Base-by-base conservation (phyloP, 352 stramenopile genomes). In the Phytophthora brassicae region DNA sequence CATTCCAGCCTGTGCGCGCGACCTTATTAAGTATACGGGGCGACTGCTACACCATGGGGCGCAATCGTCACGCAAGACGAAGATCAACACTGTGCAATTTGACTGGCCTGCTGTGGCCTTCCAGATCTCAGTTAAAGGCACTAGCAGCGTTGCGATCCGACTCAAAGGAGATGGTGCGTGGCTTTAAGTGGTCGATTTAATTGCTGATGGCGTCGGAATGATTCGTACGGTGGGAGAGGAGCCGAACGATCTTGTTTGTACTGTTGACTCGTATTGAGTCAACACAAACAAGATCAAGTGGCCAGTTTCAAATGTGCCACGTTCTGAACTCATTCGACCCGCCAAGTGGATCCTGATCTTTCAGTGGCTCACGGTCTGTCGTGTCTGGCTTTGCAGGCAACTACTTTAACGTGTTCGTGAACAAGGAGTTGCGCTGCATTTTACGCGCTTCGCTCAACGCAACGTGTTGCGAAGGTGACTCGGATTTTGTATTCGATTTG, bases 321-420 rank as follows among this genome's bases (percentile, higher is more conserved):
- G 61, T 49, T 68, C 68, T 77, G 68, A 77, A 77, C 66, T 69
- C 70, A 74, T 77, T 75, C 64, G 60, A 47, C n/a, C n/a, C 39
- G 56, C 53, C 59, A 31, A 61, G 39, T 28, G 6, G n/a, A 56
- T 53, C 49, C 41, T 60, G n/a, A 60, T n/a, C n/a, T n/a, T n/a
- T n/a, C n/a, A n/a, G n/a, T n/a, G n/a, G n/a, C n/a, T n/a, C 17
- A 24, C 13, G 66, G 26, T 16, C 47, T 52, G 16, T 39, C 39
- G 45, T 29, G 28, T 56, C 14, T 14, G 23, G 19, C 7, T n/a
- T 16, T 45, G 17, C 66, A 92, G 86, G 86, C 41, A 95, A 95
- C 64, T 95, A 93, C 60, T 95, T 95, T 47, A 95, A 95, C 44
- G 76, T 94, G 31, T 95, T 95, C 52, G 83, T 95, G 39, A 86